Conservation (phyloP, 2,329 filamentous ascomycete species). For the Pyrenophora tritici-repentis region DNA sequence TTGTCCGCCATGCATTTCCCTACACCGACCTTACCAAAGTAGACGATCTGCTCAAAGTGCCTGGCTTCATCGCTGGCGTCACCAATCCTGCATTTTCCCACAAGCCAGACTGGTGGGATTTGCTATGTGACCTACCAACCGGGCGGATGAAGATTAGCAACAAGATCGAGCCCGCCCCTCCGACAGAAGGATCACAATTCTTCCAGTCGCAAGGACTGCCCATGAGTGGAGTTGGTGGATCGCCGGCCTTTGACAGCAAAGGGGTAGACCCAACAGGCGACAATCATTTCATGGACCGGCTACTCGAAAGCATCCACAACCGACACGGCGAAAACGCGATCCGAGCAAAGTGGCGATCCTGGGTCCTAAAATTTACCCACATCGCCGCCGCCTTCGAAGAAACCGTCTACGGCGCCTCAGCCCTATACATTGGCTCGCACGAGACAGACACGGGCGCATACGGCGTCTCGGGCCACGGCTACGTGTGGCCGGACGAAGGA, state of each 20-base stretch:
- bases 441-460: constrained; percentile 58
- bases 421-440: constrained; percentile 81
- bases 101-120: constrained; percentile 97
- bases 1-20: constrained; percentile 94
- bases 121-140: constrained; percentile 89
- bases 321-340: constrained; percentile 86
- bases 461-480: constrained; percentile 80
- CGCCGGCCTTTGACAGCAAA: constrained; percentile 39
- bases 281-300: constrained; percentile 82
- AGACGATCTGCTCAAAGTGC: constrained; percentile 92
- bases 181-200: constrained; percentile 83
- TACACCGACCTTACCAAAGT: constrained; percentile 98
- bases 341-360: constrained; percentile 89
- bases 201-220: constrained; percentile 73
- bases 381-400: constrained; percentile 95
- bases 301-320: constrained; percentile 80
- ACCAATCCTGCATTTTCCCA: constrained; percentile 96
- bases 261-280: constrained; percentile 79
- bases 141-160: constrained; percentile 94
- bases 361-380: constrained; percentile 91
- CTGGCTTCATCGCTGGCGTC: constrained; percentile 95
- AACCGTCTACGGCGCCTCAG: constrained; percentile 89
- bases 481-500: constrained; percentile 87
- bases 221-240: constrained; percentile 28
- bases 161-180: constrained; percentile 77